Conservation (phyloP, 495 filamentous ascomycete species). For the Parachaetomium inaequale region DNA sequence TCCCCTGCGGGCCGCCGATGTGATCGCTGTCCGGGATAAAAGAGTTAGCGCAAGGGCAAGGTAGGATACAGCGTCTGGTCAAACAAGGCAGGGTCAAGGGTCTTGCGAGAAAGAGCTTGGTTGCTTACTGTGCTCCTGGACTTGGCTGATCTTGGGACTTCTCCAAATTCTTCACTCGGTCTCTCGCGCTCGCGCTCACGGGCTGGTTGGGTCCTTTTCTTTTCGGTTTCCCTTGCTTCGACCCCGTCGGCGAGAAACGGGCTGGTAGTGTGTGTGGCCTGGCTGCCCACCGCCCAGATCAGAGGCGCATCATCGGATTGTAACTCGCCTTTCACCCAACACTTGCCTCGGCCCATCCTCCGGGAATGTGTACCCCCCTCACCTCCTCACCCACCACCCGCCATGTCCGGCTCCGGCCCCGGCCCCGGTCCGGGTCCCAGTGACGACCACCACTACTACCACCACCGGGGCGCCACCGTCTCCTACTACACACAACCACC, state of each 20-base stretch:
- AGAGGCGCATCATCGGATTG: too few species aligned
- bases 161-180: too few species aligned
- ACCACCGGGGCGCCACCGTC: background rate
- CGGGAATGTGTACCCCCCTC: background rate
- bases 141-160: too few species aligned
- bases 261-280: too few species aligned
- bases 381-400: background rate
- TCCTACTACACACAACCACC: background rate
- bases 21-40: too few species aligned
- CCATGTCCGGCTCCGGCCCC: conserved; percentile 2
- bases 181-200: background rate
- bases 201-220: background rate
- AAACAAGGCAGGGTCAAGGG: background rate
- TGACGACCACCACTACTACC: conserved; percentile 6
- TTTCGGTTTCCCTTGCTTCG: background rate
- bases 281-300: too few species aligned
- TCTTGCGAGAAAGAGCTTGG: background rate
- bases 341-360: background rate
- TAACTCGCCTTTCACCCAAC: too few species aligned
- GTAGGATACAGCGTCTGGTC: too few species aligned
- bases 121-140: conserved; percentile 1
- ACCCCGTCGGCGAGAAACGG: too few species aligned
- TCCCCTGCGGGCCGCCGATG: background rate
- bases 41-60: too few species aligned
- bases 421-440: background rate